A percentile compares a stretch with the other conserved stretches of the same genome.
phyloP scores from a whole-genome alignment of 495 filamentous ascomycete genomes.

The Aspergillus affinis region DNA sequence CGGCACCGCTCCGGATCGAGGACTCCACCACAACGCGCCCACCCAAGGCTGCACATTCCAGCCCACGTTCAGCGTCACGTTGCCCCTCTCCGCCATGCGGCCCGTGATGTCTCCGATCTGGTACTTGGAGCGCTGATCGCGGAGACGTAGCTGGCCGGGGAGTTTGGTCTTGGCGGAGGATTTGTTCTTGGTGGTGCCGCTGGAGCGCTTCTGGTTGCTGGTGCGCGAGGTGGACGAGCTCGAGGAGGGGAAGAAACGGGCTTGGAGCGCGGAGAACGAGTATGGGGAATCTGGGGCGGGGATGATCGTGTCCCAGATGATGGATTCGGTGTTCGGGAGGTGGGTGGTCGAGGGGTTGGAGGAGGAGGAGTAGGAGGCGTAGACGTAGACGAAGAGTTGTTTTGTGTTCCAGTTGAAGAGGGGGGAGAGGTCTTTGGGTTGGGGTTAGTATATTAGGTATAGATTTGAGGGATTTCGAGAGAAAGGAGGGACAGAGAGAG shows the following conservation, averaged over 20 bases:
- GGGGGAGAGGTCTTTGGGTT: constrained; percentile 67
- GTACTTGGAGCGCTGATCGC: constrained; percentile 87
- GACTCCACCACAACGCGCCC: constrained; percentile 77
- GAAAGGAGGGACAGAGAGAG: not conserved
- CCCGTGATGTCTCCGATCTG: constrained; percentile 85
- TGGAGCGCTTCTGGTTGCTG: constrained; percentile 14
- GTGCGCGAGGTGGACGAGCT: not conserved
- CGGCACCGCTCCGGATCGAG: constrained; percentile 49
- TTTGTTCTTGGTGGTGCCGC: constrained; percentile 6
- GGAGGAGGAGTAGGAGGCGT: constrained; percentile 74
- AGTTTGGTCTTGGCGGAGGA: constrained; percentile 19
- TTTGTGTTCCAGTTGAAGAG: constrained; percentile 99
- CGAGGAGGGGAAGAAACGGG: constrained; percentile 26
- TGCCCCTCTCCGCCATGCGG: constrained; percentile 62
- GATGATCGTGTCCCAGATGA: constrained; percentile 97
- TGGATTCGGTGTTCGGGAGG: constrained; percentile 59
- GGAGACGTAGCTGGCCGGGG: constrained; percentile 66
- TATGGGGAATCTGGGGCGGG: constrained; percentile 61
- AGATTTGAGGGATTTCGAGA: not conserved
- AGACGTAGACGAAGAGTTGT: constrained; percentile 93
- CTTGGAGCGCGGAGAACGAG: constrained; percentile 43
- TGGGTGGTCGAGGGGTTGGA: constrained; percentile 24
- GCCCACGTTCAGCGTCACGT: constrained; percentile 75
- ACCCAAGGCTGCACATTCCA: constrained; percentile 99
- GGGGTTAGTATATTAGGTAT: constrained; percentile 5